Evolutionary conservation across 2,329 filamentous ascomycete genomes (phyloP).

Genomic region (Calonectria ilicicola): DNA sequence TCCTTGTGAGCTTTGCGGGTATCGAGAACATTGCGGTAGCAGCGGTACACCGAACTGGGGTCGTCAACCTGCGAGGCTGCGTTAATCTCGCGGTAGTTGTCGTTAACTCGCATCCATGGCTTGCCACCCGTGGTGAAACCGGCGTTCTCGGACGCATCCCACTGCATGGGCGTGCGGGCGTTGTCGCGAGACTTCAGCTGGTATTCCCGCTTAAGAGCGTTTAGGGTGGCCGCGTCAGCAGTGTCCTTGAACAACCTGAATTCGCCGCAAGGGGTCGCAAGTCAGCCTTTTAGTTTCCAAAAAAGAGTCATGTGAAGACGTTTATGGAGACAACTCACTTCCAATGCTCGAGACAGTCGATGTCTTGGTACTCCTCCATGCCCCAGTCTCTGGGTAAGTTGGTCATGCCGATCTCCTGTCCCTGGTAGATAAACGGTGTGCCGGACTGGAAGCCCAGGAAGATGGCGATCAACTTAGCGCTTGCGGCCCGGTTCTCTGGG

Average conservation of each 20-base stretch:
- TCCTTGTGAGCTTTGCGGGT: slow-evolving; percentile 71
- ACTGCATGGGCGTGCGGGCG: slow-evolving; percentile 78
- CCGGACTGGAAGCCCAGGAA: slow-evolving; percentile 70
- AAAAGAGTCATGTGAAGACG: neutral
- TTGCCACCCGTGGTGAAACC: slow-evolving; percentile 71
- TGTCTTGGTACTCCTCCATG: slow-evolving; percentile 76
- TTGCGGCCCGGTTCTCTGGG: slow-evolving; percentile 60
- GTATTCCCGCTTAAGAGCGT: slow-evolving; percentile 57
- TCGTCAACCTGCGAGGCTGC: slow-evolving; percentile 65
- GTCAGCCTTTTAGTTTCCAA: slow-evolving; percentile 1
- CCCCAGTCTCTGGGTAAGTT: slow-evolving; percentile 72
- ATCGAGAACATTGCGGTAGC: slow-evolving; percentile 70
- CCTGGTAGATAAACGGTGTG: slow-evolving; percentile 77
- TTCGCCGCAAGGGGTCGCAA: neutral
- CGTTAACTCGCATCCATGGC: slow-evolving; percentile 80
- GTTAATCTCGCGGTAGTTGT: slow-evolving; percentile 73
- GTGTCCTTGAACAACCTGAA: slow-evolving; percentile 52
- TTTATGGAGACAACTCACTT: slow-evolving; percentile 46
- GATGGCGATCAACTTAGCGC: slow-evolving; percentile 71
- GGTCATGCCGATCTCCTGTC: slow-evolving; percentile 76
- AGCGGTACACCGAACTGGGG: slow-evolving; percentile 65
- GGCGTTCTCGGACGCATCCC: slow-evolving; percentile 69
- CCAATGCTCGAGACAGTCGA: slow-evolving; percentile 69
- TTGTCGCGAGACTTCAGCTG: slow-evolving; percentile 75
- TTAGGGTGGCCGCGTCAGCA: slow-evolving; percentile 52